Base-by-base conservation (phyloP, 2,329 filamentous ascomycete species). In the Hymenoscyphus fraxineus region DNA sequence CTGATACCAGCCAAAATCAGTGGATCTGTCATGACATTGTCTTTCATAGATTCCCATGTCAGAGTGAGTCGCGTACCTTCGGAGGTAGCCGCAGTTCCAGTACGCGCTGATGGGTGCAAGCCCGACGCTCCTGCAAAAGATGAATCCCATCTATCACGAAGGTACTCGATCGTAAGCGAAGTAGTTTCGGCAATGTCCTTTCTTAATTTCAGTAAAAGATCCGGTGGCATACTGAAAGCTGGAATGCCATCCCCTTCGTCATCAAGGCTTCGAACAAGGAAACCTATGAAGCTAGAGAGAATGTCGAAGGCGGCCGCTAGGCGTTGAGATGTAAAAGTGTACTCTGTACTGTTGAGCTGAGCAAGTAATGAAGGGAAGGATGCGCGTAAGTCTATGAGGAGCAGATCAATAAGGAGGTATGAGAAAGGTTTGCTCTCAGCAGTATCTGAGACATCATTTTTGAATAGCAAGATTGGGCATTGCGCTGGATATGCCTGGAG, bases 71-170 rank as follows among this genome's bases (percentile, higher is more conserved):
- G 77, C 16, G 70, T 73, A 1, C 83, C 83, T 13, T 77, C 77
- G 15, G 76, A 76, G 1, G 81, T 81, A 47, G 81, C 76, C 15
- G 80, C 75, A 1, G 76, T 76, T 13, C 77, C 78, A 1, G 72
- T 66, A 40, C 85, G 81, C 5, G 85, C 84, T 10, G 83, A 81
- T 0, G 82, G 83, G 70, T 89, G 84, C 6, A 89, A 73, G 2
- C 86, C 86, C 73, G 83, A 81, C 6, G 84, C 83, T 12, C 86
- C 87, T 3, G 86, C 83, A n/a, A 85, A 78, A 1, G 84, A 83
- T 4, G 85, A 85, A 71, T 91, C 88, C 85, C 86, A 90, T n/a
- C 88, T 78, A 71, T 91, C 88, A 51, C 87, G 83, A 1, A 91
- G 79, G 73, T 87, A 88, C 75, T 90, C 88, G 65, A 88, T 81